Base-by-base conservation (phyloP, 2,329 filamentous ascomycete genomes). In the Teratosphaeria epicoccoides region DNA sequence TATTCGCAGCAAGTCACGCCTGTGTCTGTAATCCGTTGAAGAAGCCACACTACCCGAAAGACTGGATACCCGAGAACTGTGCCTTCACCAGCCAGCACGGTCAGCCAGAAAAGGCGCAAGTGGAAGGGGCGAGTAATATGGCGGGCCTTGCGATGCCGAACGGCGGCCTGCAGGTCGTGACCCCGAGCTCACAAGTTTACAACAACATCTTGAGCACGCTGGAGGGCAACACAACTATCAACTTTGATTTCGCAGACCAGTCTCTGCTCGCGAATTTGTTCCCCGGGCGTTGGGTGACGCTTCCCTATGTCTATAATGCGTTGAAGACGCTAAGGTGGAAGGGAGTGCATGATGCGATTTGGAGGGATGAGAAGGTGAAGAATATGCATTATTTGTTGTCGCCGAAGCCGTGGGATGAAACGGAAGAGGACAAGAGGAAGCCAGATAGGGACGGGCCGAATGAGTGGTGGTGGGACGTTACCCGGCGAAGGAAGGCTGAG, bases 11-110 rank as follows among this genome's bases (percentile, higher is more conserved):
- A 4, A 82, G 82, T 57, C 87, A 91, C 70, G 88, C 88, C 4
- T 94, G 88, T 69, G 82, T 88, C 17, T 94, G 88, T 73, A 94
- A 94, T 70, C 88, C 88, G 22, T 72, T 89, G 58, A 77, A 80
- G 60, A 88, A 87, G 68, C 64, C 79, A 25, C 87, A 94, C 70
- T 95, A 95, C 68, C 88, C 88, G 0, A 68, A 72, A 47, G 71
- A 87, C 66, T 95, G 87, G 82, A 63, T 78, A 6, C 78, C 80
- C 0, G 70, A 71, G 50, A 83, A 83, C 56, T 83, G 80, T 63
- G 80, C 78, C 9, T 83, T 78, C 64, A 83, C 79, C 0, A 71
- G 71, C 1, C 80, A 83, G 59, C 80, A 82, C 58, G 49, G 57
- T 22, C 64, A 63, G 24, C 75, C 78, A 0, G 72, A 76, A 20